Conservation (phyloP, 116 monocot species). For the Dioscorea cayenensis region DNA sequence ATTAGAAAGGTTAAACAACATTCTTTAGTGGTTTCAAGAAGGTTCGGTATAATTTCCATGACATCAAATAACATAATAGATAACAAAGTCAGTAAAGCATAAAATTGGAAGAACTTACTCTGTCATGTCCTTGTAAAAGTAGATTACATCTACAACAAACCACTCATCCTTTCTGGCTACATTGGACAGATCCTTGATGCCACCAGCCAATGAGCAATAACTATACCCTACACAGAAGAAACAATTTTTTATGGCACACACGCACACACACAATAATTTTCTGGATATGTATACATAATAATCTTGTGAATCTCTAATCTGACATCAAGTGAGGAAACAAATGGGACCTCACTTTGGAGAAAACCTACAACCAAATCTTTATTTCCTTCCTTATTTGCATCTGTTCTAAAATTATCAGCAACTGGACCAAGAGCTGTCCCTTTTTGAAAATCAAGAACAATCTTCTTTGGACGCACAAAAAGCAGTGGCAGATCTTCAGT, state of each 20-base stretch:
- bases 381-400: conserved; percentile 54
- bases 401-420: conserved; percentile 39
- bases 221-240: too few species aligned
- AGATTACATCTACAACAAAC: conserved; percentile 89
- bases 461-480: conserved; percentile 94
- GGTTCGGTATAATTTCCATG: too few species aligned
- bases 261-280: conserved; percentile 53
- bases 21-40: too few species aligned
- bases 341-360: conserved; percentile 43
- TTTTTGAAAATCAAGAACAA: conserved; percentile 93
- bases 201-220: conserved; percentile 48
- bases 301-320: too few species aligned
- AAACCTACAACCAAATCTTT: conserved; percentile 50
- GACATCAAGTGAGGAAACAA: too few species aligned
- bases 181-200: conserved; percentile 72
- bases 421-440: conserved; percentile 79
- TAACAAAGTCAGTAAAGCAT: too few species aligned
- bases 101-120: conserved; percentile 39
- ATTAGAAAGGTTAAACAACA: too few species aligned
- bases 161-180: conserved; percentile 84
- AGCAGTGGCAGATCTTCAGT: conserved; percentile 91
- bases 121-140: conserved; percentile 85
- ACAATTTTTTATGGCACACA: background rate
- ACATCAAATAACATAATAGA: too few species aligned
- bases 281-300: too few species aligned